A percentile compares a stretch with the other conserved stretches of the same genome.
Conservation (phyloP, 805 yeast species). For the Kazachstania bromeliacearum region DNA sequence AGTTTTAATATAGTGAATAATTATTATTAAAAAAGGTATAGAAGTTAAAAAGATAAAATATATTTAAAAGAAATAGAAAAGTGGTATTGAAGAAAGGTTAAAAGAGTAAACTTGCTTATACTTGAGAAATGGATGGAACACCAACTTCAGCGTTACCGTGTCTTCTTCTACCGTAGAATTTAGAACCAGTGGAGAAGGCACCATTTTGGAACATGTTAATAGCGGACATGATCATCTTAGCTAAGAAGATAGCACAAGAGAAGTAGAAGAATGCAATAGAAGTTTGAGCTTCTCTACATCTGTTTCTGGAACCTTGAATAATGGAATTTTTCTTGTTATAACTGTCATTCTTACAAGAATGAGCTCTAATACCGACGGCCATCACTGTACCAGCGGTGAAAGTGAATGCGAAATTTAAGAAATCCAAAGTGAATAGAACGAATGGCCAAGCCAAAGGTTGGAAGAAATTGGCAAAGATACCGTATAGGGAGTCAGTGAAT, state of each 20-base stretch:
- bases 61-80: neutral
- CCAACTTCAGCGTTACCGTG: slow-evolving; percentile 30
- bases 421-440: slow-evolving; percentile 64
- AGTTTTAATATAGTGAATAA: neutral
- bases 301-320: slow-evolving; percentile 63
- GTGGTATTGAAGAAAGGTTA: neutral
- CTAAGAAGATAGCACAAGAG: slow-evolving; percentile 66
- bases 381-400: slow-evolving; percentile 91
- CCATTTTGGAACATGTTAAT: slow-evolving; percentile 18
- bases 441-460: slow-evolving; percentile 78
- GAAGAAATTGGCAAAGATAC: slow-evolving; percentile 65
- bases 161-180: slow-evolving; percentile 31
- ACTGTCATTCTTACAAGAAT: slow-evolving; percentile 65
- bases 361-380: slow-evolving; percentile 81
- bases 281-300: slow-evolving; percentile 96
- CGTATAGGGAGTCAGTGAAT: slow-evolving; percentile 71
- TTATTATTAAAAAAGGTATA: neutral
- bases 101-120: slow-evolving; percentile 33
- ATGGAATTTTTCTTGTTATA: slow-evolving; percentile 61
- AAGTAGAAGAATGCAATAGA: slow-evolving; percentile 75
- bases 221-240: slow-evolving; percentile 39
- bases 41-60: neutral
- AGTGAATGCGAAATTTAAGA: slow-evolving; percentile 82
- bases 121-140: slow-evolving; percentile 63
- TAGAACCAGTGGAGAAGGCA: slow-evolving; percentile 15